Evolutionary conservation across 1,139 yeast genomes (phyloP).

Genomic region (Kazachstania sp.): DNA sequence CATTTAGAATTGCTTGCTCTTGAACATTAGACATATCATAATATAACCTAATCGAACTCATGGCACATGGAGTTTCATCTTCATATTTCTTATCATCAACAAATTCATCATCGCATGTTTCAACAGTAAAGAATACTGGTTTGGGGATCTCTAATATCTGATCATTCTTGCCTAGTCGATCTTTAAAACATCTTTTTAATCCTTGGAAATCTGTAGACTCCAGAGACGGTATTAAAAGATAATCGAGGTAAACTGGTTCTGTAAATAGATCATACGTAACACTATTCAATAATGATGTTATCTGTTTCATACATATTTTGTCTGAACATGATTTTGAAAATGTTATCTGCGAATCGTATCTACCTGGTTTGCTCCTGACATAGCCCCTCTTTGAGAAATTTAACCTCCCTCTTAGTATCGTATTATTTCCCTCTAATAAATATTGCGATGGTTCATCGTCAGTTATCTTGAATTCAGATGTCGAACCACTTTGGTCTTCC

Average conservation of each 20-base stretch:
- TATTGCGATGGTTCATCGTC: conserved; percentile 26
- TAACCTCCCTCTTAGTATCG: conserved; percentile 55
- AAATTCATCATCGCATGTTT: conserved; percentile 7
- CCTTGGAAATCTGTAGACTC: conserved; percentile 31
- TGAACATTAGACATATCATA: not conserved
- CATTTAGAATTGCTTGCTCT: conserved; percentile 43
- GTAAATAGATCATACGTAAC: conserved; percentile 39
- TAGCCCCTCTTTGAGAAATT: conserved; percentile 49
- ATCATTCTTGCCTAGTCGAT: conserved; percentile 26
- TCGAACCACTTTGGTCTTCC: conserved; percentile 21
- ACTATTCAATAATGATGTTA: conserved; percentile 49
- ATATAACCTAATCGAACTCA: conserved; percentile 15
- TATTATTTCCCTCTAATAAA: conserved; percentile 21
- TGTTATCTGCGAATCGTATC: conserved; percentile 63
- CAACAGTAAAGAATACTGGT: conserved; percentile 2
- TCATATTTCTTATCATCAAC: conserved; percentile 20
- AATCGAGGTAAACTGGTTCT: conserved; percentile 40
- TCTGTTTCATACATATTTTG: conserved; percentile 60
- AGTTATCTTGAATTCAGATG: conserved; percentile 24
- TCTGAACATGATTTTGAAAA: conserved; percentile 84
- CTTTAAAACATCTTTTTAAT: conserved; percentile 46
- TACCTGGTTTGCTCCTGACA: conserved; percentile 87
- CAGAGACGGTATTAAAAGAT: conserved; percentile 44
- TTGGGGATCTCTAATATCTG: not conserved
- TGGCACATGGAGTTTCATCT: conserved; percentile 25